phyloP scores from a whole-genome alignment of 2,329 filamentous ascomycete species.

The Orbilia javanica region DNA sequence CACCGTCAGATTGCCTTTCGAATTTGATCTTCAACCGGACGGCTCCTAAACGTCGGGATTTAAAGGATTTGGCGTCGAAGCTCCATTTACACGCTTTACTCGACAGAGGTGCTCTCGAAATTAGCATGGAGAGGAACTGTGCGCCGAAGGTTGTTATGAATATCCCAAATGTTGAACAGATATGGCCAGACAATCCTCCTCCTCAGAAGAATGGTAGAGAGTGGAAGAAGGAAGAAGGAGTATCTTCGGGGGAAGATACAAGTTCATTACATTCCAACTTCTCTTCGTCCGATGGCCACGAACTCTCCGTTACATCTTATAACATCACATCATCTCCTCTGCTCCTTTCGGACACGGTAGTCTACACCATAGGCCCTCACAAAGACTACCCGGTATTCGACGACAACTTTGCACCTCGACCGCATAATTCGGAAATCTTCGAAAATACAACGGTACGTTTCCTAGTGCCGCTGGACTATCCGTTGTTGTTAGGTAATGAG shows the following conservation, averaged over 20 bases:
- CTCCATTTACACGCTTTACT: constrained; percentile 26
- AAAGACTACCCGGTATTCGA: constrained; percentile 40
- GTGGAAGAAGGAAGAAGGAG: not conserved
- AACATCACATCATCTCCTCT: constrained; percentile 24
- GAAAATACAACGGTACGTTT: constrained; percentile 16
- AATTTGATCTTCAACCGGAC: constrained; percentile 26
- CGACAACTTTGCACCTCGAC: constrained; percentile 19
- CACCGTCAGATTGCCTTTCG: constrained; percentile 1
- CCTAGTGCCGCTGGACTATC: constrained; percentile 32
- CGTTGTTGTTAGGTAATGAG: constrained; percentile 19
- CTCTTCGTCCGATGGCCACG: constrained; percentile 1
- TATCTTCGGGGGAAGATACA: not conserved
- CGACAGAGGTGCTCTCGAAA: constrained; percentile 15
- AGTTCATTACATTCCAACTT: not conserved
- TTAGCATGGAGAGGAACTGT: constrained; percentile 2
- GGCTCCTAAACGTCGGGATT: constrained; percentile 1
- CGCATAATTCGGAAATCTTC: constrained; percentile 9
- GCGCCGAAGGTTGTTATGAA: constrained; percentile 17
- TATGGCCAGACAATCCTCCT: not conserved
- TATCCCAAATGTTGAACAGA: constrained; percentile 20
- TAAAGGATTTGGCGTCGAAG: not conserved
- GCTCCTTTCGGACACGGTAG: constrained; percentile 28
- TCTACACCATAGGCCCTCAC: constrained; percentile 9
- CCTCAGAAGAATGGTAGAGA: not conserved
- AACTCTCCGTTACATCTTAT: constrained; percentile 11